Evolutionary conservation across 148 eudicot genomes (phyloP), one percentile per base, ranked within the genome.

Genomic region (Rhododendron henanense): DNA sequence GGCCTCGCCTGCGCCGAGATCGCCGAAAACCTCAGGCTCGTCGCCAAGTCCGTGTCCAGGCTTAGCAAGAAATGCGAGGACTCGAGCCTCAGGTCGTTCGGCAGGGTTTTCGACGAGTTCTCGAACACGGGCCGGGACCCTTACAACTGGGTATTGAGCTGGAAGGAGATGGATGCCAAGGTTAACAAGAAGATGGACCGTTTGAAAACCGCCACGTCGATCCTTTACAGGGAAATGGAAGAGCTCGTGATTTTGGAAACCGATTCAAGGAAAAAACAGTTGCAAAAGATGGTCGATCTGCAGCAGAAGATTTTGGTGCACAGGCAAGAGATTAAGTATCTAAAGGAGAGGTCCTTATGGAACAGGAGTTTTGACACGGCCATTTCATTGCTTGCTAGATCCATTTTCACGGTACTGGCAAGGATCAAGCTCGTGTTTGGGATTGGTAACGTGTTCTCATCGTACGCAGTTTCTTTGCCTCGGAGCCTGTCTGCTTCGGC

Each of bases 401-500:
- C 94, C 2, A 89, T 93, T 7, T 96, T 95, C 87, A 91, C 96
- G 0, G 83, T 91, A 21, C 87, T 96, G 19, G 90, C 94, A 13
- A 88, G 97, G 45, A 93, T 96, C 79, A 96, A 96, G 88, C 89
- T 92, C 9, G 97, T 95, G 53, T 96, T 96, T 55, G 94, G 95
- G 13, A 90, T 96, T 50, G 87, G 86, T 0, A 88, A 90, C 37
- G 85, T 85, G 15, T 28, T 28, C 13, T 69, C 75, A 0, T 90
- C 75, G 0, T 90, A 85, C 79, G 88, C 88, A 33, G 55, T 84
- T 21, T 81, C 92, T 28, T 88, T 96, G 44, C 96, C 98, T 1
- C 89, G 98, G 0, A 90, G 99, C 65, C 88, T 96, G 18, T 96
- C 99, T 0, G 88, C 98, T 47, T 95, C 97, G 1, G 98, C 99